Evolutionary conservation across 163 green algal genomes (phyloP).

Genomic region (Coccomyxa subellipsoidea): DNA sequence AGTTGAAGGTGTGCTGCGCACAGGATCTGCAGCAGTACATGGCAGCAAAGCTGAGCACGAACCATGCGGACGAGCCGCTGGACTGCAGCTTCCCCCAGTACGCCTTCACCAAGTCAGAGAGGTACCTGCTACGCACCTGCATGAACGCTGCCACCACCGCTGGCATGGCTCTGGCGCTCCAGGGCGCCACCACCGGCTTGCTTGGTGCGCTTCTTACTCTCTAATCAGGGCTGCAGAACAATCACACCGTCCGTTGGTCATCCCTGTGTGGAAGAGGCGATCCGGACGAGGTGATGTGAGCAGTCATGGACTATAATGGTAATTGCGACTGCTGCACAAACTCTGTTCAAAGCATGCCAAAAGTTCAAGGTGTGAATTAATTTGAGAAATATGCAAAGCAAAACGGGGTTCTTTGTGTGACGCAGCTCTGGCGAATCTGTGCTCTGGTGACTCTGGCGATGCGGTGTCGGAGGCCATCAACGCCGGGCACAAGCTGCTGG

Average conservation of each 20-base stretch:
- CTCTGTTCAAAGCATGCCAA: too few relatives aligned
- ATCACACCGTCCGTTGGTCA: too few relatives aligned
- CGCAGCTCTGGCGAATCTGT: slow-evolving; percentile 10
- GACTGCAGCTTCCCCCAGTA: slow-evolving; percentile 17
- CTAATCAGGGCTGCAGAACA: too few relatives aligned
- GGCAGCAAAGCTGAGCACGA: background rate
- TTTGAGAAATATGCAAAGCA: too few relatives aligned
- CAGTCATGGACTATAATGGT: too few relatives aligned
- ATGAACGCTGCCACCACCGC: slow-evolving; percentile 10
- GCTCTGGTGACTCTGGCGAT: background rate
- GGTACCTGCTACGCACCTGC: slow-evolving; percentile 11
- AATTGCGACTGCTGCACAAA: too few relatives aligned
- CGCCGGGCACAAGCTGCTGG: slow-evolving; percentile 7
- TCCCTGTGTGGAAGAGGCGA: too few relatives aligned
- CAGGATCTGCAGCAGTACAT: slow-evolving; percentile 1
- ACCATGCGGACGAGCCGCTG: slow-evolving; percentile 4
- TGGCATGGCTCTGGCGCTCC: background rate
- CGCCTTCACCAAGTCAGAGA: slow-evolving; percentile 4
- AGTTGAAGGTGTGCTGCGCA: too few relatives aligned
- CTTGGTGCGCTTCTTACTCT: slow-evolving; percentile 3
- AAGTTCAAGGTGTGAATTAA: too few relatives aligned
- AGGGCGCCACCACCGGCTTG: slow-evolving; percentile 7
- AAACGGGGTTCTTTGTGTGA: too few relatives aligned
- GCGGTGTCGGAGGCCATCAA: slow-evolving; percentile 15
- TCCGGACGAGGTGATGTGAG: too few relatives aligned